Base-by-base conservation (phyloP, 192 early-diverging fungal genomes). In the Entomortierella beljakovae region DNA sequence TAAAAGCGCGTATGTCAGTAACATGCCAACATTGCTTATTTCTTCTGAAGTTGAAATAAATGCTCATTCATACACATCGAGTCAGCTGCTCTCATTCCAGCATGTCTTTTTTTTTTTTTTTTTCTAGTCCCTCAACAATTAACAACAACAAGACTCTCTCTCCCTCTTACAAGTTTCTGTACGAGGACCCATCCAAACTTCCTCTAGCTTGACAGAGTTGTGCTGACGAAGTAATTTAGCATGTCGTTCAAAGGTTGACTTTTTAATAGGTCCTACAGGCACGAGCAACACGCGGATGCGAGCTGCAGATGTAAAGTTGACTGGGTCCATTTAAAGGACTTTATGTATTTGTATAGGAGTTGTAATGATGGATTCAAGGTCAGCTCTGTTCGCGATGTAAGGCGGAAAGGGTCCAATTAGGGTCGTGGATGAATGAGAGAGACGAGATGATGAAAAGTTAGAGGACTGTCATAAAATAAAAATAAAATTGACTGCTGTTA, bases 261-360 rank as follows among this genome's bases (percentile, higher is more conserved):
- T 81, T 57, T 86, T 89, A 48, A 93, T 85, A 71, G 84, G 88
- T 10, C 84, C 80, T 13, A 94, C 87, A 38, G 93, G 93, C 7
- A 94, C 91, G 20, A 95, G 74, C 23, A 95, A 62, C 11, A 95
- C 83, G 32, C 89, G 87, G 40, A 93, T 87, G 38, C 86, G 82
- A 26, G 83, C 81, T 32, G 82, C 83, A 18, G 85, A 57, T 16
- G 77, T 84, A n/a, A 89, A 82, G 73, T 86, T 80, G 53, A 85
- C 57, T 16, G 85, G 64, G 53, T 84, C 82, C 82, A 84, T 84
- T 6, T 23, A 25, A 10, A 50, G 6, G n/a, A n/a, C n/a, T n/a
- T n/a, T n/a, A n/a, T n/a, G n/a, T n/a, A n/a, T n/a, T n/a, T n/a
- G n/a, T n/a, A n/a, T n/a, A n/a, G n/a, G 10, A 11, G 42, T 11